phyloP scores from a whole-genome alignment of 2,329 filamentous ascomycete species.

The Basipetospora chlamydospora region DNA sequence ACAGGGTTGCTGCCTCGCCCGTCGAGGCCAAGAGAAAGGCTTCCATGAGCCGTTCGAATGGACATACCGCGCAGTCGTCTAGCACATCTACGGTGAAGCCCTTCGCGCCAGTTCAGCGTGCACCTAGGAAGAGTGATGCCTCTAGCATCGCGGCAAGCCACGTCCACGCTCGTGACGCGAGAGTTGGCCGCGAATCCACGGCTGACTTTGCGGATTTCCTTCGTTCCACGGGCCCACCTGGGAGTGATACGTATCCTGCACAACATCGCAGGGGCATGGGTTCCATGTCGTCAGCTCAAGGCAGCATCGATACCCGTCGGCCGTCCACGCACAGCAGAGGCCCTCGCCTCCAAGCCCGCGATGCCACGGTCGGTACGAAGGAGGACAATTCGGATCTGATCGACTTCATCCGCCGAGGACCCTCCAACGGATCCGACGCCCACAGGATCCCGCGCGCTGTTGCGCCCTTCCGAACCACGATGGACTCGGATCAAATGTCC shows the following conservation, averaged over 20 bases:
- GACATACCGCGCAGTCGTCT: neutral
- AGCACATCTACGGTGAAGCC: neutral
- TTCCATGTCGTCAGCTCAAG: conserved; percentile 18
- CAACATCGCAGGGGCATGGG: conserved; percentile 13
- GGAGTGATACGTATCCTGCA: conserved; percentile 21
- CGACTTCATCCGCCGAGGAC: conserved; percentile 86
- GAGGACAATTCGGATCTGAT: conserved; percentile 76
- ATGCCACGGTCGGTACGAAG: conserved; percentile 46
- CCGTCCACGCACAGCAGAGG: conserved; percentile 25
- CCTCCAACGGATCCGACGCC: conserved; percentile 42
- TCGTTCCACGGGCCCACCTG: conserved; percentile 63
- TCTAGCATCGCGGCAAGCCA: conserved; percentile 4
- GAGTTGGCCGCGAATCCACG: conserved; percentile 54
- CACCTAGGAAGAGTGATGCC: conserved; percentile 10
- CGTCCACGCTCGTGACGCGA: conserved; percentile 51
- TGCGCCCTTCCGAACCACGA: conserved; percentile 70
- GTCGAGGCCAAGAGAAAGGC: neutral
- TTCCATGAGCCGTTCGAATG: neutral
- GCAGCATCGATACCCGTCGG: conserved; percentile 24
- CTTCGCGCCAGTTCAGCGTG: conserved; percentile 10
- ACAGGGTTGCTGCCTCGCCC: conserved; percentile 13
- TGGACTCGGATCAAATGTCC: conserved; percentile 69
- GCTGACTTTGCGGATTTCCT: conserved; percentile 84
- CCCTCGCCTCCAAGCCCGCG: conserved; percentile 53
- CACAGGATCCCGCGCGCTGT: conserved; percentile 70